Percentiles rank a stretch among this genome's conserved stretches.
Conservation (phyloP, 2,329 filamentous ascomycete species). For the Scopulariopsis brevicaulis region DNA sequence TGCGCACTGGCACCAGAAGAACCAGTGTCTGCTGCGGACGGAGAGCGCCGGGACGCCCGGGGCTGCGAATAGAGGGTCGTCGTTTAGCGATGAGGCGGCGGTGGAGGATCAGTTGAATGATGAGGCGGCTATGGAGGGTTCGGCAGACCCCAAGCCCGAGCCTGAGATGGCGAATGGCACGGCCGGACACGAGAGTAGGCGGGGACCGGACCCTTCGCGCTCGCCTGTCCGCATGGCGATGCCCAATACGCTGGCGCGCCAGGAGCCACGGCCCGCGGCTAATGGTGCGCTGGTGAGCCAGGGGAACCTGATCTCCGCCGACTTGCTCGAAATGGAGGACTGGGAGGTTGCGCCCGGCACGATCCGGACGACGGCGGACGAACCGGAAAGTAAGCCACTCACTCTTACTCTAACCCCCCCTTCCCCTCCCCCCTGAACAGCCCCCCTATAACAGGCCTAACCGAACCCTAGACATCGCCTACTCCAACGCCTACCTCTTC, state of each 20-base stretch:
- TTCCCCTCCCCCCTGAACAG: too few relatives aligned
- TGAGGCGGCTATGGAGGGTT: neutral
- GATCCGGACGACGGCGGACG: constrained; percentile 11
- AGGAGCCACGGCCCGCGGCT: neutral
- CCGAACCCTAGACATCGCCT: constrained; percentile 24
- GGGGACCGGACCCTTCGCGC: too few relatives aligned
- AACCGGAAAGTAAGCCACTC: neutral
- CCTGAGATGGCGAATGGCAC: too few relatives aligned
- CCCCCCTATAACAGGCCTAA: neutral
- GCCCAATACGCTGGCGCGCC: neutral
- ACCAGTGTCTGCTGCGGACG: neutral
- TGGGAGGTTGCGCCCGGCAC: constrained; percentile 34
- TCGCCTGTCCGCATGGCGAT: too few relatives aligned
- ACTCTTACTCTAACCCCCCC: neutral
- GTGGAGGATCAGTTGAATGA: neutral
- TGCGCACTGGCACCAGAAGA: neutral
- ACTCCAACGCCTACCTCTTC: constrained; percentile 28
- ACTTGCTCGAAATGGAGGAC: constrained; percentile 23
- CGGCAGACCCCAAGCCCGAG: too few relatives aligned
- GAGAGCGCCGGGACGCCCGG: neutral
- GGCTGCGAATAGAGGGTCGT: neutral
- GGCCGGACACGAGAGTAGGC: too few relatives aligned
- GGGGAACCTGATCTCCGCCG: neutral
- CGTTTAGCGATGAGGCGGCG: neutral
- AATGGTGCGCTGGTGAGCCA: neutral